Base-by-base conservation (phyloP, 2,329 filamentous ascomycete species). In the Colletotrichum viniferum region DNA sequence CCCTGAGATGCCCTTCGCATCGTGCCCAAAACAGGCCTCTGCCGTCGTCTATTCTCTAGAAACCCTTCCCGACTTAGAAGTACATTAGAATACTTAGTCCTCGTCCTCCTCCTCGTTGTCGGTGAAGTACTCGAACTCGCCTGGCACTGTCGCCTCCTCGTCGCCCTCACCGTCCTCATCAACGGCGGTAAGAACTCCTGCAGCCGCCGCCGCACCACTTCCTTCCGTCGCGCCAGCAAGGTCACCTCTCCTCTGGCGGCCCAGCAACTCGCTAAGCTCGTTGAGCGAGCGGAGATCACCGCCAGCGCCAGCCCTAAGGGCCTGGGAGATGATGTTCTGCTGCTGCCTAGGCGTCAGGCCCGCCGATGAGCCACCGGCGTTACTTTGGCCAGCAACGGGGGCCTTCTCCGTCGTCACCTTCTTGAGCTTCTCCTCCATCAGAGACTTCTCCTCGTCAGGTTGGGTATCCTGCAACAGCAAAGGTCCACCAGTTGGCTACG, bases 341-440 rank as follows among this genome's bases (percentile, higher is more conserved):
- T 81, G 80, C n/a, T 80, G 76, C 38, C 77, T 75, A 14, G 79
- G 77, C 75, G 74, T 38, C 76, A 77, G 48, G 56, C 83, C 81
- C 71, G 86, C 80, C 69, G 84, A 78, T 28, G 84, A 83, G 38
- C 80, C 81, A 60, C 82, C 77, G 7, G 79, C 78, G 66, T 81
- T 79, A 55, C 80, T 78, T 69, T 85, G 85, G n/a, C 85, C 81
- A 1, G 88, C 89, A 4, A 92, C 88, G 3, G 91, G 90, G 0
- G 92, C 91, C 71, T 89, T 91, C 80, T 93, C 92, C 0, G 88
- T 91, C 2, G 90, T 89, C 5, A 90, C 89, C 84, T 97, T 98
- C 90, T 96, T 97, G 56, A 98, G 91, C 87, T 97, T 98, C 84
- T 98, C 92, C 83, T 98, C 97, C 63, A 99, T 90, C 9, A 97